Base-by-base conservation (phyloP, 495 filamentous ascomycete species). In the Penicillium cinerascens region DNA sequence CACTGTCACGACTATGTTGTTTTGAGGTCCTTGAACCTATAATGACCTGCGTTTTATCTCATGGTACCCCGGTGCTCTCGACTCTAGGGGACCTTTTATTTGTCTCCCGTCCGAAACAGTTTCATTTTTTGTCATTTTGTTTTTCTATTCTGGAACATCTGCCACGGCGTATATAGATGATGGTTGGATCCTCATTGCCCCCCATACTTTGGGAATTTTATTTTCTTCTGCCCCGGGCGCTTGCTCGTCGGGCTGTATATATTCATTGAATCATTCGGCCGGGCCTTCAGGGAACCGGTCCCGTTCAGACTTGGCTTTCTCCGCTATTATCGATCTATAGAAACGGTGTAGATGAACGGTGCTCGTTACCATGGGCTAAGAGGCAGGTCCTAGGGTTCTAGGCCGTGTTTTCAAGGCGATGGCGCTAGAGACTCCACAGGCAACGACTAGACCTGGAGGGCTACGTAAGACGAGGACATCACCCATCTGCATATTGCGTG, bases 1-100 rank as follows among this genome's bases (percentile, higher is more conserved):
- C 39, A 61, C 45, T 63, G 57, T 67, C 58, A 71, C 57, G 66
- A 72, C 60, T 66, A 57, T 63, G 64, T 52, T 67, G 56, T 63
- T 61, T 54, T 67, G 54, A 60, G 47, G 51, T 58, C 44, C 47
- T 52, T 42, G 50, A 56, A 49, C 49, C 52, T 55, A 54, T 71
- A 63, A 70, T 64, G 70, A 73, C 65, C 45, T 62, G 53, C 61
- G 40, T 58, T 52, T 42, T 17, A 1, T 20, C 40, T 60, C 61
- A 55, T 49, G 57, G 57, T 58, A 60, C 53, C 46, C 38, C 58
- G 48, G 62, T 58, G 46, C 54, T 59, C 47, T 60, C 18, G 22
- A 39, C 42, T 55, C 26, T 51, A 7, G n/a, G 37, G 16, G 37
- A 20, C 5, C 16, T 5, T 9, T n/a, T 16, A 16, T 20, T 18